Evolutionary conservation across 352 stramenopile genomes (phyloP).

Genomic region (Pythium insidiosum): DNA sequence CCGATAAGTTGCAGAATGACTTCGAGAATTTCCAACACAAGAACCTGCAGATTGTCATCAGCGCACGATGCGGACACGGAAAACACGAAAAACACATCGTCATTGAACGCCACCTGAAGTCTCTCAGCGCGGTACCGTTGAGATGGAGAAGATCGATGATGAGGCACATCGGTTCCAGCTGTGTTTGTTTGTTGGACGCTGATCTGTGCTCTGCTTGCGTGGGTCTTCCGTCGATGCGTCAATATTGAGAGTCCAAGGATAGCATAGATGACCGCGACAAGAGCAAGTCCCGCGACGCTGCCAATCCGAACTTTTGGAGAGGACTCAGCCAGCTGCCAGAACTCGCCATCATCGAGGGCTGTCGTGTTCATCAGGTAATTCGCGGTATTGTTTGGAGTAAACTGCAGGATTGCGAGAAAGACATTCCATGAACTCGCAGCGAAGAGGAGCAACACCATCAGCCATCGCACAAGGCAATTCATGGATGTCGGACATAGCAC

Average conservation of each 20-base stretch:
- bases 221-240: too few relatives aligned
- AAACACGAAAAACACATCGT: too few relatives aligned
- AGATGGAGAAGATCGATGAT: too few relatives aligned
- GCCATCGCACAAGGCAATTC: too few relatives aligned
- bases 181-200: too few relatives aligned
- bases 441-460: not conserved
- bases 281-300: conserved; percentile 12
- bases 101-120: too few relatives aligned
- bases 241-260: too few relatives aligned
- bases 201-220: too few relatives aligned
- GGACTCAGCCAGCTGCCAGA: conserved; percentile 30
- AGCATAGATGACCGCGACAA: conserved; percentile 5
- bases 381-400: conserved; percentile 23
- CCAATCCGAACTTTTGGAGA: conserved; percentile 4
- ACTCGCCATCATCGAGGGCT: conserved; percentile 32
- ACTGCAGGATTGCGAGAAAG: conserved; percentile 31
- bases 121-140: too few relatives aligned
- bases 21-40: conserved; percentile 7
- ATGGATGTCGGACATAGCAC: too few relatives aligned
- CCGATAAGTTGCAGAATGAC: conserved; percentile 21
- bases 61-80: too few relatives aligned
- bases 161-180: too few relatives aligned
- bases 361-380: conserved; percentile 46
- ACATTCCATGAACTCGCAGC: conserved; percentile 23
- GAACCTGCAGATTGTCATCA: not conserved